Evolutionary conservation across 2,329 filamentous ascomycete species (phyloP).

Genomic region (Fusarium sambucinum): DNA sequence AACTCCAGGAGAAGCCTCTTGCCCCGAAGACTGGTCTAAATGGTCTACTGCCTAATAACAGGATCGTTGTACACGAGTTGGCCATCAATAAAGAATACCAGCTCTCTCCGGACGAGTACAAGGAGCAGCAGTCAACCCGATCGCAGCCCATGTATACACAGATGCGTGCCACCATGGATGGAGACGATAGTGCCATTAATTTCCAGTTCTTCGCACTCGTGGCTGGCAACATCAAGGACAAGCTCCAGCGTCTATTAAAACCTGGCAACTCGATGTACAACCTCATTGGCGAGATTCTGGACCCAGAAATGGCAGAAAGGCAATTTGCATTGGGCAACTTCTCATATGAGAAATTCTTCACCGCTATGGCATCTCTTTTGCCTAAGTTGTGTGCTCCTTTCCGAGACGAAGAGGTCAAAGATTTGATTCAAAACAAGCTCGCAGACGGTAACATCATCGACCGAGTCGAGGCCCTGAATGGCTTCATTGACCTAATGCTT

Average conservation of each 20-base stretch:
- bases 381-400: slow-evolving; percentile 85
- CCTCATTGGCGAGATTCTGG: slow-evolving; percentile 80
- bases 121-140: slow-evolving; percentile 65
- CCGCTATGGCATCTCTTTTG: slow-evolving; percentile 78
- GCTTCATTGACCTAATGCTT: slow-evolving; percentile 81
- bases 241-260: slow-evolving; percentile 78
- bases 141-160: slow-evolving; percentile 65
- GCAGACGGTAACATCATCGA: slow-evolving; percentile 75
- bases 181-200: slow-evolving; percentile 73
- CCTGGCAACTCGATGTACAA: slow-evolving; percentile 79
- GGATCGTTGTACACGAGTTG: slow-evolving; percentile 81
- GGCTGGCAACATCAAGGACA: slow-evolving; percentile 76
- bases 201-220: slow-evolving; percentile 77
- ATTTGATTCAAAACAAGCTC: slow-evolving; percentile 72
- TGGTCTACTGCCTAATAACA: slow-evolving; percentile 76
- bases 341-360: slow-evolving; percentile 84
- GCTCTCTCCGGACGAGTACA: slow-evolving; percentile 72
- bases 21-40: slow-evolving; percentile 57
- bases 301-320: slow-evolving; percentile 75
- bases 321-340: slow-evolving; percentile 80
- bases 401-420: slow-evolving; percentile 80
- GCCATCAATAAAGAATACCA: slow-evolving; percentile 83
- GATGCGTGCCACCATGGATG: slow-evolving; percentile 73
- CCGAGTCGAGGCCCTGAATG: slow-evolving; percentile 79
- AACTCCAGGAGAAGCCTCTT: slow-evolving; percentile 54